Conservation (phyloP, 2,329 filamentous ascomycete species). For the Ceratocystiopsis brevicomis region DNA sequence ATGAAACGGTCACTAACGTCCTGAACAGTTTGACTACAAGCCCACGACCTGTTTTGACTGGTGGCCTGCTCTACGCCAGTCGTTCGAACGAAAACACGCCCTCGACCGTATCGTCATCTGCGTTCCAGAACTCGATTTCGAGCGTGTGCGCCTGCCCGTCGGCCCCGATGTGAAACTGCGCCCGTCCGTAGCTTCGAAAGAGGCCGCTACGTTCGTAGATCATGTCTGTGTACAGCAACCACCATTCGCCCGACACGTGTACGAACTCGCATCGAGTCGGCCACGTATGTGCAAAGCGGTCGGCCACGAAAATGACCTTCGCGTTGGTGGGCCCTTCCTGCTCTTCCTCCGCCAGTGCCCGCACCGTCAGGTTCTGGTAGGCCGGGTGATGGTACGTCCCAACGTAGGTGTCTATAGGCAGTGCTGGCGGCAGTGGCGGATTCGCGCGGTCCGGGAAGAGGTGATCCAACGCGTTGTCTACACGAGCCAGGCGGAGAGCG, state of each 20-base stretch:
- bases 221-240: conserved; percentile 15
- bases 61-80: conserved; percentile 2
- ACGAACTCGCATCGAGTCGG: conserved; percentile 15
- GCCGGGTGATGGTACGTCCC: conserved; percentile 27
- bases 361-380: conserved; percentile 19
- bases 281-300: conserved; percentile 16
- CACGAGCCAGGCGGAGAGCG: conserved; percentile 2
- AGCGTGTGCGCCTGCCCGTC: conserved; percentile 13
- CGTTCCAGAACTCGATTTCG: conserved; percentile 14
- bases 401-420: conserved; percentile 18
- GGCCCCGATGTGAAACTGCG: conserved; percentile 15
- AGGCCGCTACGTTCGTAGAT: conserved; percentile 11
- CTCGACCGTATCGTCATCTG: conserved; percentile 10
- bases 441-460: conserved; percentile 21
- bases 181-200: conserved; percentile 13
- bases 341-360: neutral
- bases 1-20: neutral
- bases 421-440: conserved; percentile 16
- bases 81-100: conserved; percentile 15
- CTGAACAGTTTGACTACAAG: too few relatives aligned
- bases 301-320: conserved; percentile 8
- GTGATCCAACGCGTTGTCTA: conserved; percentile 16
- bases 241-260: conserved; percentile 19
- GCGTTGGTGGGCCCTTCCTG: conserved; percentile 3
- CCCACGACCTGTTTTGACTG: too few relatives aligned